These are phyloP conservation scores for Neurospora intermedia DNA, from an alignment of 495 filamentous ascomycete genomes.

Conservation along the genomic window DNA sequence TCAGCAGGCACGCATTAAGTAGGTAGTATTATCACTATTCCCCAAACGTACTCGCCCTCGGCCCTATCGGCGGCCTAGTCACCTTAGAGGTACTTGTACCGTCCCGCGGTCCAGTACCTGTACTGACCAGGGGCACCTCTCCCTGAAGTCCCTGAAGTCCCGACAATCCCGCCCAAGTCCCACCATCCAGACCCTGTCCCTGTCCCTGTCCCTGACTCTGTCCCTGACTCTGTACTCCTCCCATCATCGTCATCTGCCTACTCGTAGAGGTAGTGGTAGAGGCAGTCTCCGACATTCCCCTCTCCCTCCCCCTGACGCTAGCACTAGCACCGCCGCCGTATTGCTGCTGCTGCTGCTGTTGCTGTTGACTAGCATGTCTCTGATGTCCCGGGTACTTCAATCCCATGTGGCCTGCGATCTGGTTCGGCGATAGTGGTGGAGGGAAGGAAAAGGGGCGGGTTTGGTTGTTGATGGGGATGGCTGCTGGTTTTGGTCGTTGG, in stretches of 20 bases:
- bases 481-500: neutral
- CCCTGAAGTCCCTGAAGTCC: no score
- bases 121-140: neutral
- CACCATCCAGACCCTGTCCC: no score
- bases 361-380: neutral
- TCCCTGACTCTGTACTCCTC: no score
- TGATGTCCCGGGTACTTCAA: neutral
- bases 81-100: neutral
- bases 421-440: neutral
- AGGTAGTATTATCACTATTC: neutral
- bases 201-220: no score
- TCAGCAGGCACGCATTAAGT: no score
- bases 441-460: neutral
- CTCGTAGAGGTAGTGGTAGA: no score
- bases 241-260: no score
- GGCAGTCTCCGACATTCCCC: neutral
- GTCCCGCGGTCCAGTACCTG: neutral
- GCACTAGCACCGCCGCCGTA: neutral
- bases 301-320: neutral
- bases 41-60: slow-evolving; percentile 3
- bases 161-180: neutral
- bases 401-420: neutral
- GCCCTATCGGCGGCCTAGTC: neutral
- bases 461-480: neutral
- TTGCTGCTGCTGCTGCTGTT: neutral